These are phyloP conservation scores for Corrigiola litoralis DNA, from an alignment of 179 eudicot genomes.

Conservation along the genomic window DNA sequence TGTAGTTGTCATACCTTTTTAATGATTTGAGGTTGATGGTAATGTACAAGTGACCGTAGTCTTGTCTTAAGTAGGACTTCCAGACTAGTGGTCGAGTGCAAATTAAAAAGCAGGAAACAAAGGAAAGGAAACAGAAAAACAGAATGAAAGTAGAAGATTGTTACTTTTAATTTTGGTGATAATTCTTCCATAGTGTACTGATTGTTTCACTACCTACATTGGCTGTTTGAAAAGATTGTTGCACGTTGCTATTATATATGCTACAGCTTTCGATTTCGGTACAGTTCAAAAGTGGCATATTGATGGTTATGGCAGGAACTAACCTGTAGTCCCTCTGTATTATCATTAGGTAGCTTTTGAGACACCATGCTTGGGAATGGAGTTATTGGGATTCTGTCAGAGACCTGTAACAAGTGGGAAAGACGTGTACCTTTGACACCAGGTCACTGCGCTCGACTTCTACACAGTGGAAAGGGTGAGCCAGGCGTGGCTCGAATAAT, in stretches of 20 bases:
- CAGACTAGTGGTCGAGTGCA: no score
- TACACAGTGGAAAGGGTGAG: conserved; percentile 57
- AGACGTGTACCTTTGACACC: conserved; percentile 93
- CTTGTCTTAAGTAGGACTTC: no score
- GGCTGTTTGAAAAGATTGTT: not conserved
- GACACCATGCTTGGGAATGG: conserved; percentile 80
- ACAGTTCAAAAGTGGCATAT: not conserved
- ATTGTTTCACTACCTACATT: not conserved
- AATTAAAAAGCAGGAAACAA: no score
- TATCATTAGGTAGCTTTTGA: not conserved
- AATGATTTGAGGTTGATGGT: no score
- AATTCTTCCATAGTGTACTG: no score
- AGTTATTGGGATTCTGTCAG: conserved; percentile 82
- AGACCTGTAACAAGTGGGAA: conserved; percentile 94
- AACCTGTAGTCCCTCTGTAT: not conserved
- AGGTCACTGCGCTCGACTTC: conserved; percentile 80
- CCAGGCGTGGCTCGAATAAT: conserved; percentile 65
- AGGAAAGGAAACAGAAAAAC: not conserved
- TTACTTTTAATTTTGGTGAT: not conserved
- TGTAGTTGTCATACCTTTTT: no score
- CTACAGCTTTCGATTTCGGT: not conserved
- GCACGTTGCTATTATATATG: not conserved
- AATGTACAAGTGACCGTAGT: no score
- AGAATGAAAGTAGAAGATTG: not conserved
- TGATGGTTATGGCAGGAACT: not conserved